phyloP scores from a whole-genome alignment of 1,139 yeast species.

The Magnusiomyces tetraspermus region DNA sequence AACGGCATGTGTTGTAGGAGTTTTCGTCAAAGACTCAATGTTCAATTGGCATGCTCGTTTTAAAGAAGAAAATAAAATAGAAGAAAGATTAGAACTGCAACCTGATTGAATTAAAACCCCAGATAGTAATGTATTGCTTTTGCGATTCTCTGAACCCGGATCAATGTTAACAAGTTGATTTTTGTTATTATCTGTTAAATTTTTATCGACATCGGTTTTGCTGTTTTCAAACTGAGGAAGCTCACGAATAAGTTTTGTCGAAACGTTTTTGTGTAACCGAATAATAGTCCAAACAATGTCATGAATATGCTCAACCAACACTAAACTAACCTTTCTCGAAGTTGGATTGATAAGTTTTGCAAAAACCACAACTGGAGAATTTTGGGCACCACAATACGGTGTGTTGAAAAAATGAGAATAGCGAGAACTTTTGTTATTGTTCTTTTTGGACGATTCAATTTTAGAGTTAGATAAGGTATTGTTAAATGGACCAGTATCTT shows the following conservation, averaged over 20 bases:
- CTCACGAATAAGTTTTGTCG: constrained; percentile 8
- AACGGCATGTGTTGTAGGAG: background rate
- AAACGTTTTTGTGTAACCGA: constrained; percentile 5
- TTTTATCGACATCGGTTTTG: background rate
- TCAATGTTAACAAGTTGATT: no score
- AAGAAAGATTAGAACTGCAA: background rate
- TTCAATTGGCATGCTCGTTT: background rate
- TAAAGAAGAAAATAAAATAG: no score
- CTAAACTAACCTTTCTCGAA: constrained; percentile 5
- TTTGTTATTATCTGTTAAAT: background rate
- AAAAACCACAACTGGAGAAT: constrained; percentile 5
- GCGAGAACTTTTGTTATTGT: background rate
- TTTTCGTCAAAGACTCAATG: background rate
- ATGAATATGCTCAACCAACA: constrained; percentile 6
- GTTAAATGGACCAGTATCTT: background rate
- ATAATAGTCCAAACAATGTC: constrained; percentile 7
- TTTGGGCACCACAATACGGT: background rate
- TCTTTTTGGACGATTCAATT: background rate
- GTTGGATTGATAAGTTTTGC: constrained; percentile 4
- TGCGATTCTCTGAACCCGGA: background rate
- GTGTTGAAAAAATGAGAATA: background rate
- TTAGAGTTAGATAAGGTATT: background rate
- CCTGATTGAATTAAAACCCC: background rate
- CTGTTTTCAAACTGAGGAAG: background rate
- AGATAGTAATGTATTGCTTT: background rate